phyloP scores from a whole-genome alignment of 257 asterid genomes.

The Nicotiana sylvestris region DNA sequence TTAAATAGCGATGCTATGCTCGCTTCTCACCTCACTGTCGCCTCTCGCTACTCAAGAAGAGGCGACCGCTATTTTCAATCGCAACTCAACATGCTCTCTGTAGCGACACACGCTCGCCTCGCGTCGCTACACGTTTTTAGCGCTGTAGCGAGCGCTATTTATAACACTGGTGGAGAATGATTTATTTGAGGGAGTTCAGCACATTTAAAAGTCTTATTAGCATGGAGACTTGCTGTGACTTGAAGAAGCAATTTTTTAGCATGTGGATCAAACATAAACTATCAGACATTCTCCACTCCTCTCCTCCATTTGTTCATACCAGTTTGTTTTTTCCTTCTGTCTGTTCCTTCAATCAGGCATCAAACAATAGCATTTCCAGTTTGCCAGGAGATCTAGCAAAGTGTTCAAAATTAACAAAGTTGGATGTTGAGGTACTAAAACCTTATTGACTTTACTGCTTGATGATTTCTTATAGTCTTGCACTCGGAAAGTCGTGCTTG shows the following conservation, averaged over 20 bases:
- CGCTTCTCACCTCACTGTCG: too few relatives aligned
- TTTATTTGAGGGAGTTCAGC: not conserved
- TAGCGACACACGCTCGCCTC: too few relatives aligned
- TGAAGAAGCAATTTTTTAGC: not conserved
- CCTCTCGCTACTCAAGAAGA: too few relatives aligned
- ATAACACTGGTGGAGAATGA: not conserved
- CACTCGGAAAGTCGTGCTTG: constrained; percentile 4
- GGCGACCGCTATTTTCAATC: too few relatives aligned
- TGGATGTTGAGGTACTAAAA: constrained; percentile 71
- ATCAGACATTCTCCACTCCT: not conserved
- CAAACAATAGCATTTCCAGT: constrained; percentile 74
- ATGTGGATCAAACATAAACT: not conserved
- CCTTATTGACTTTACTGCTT: constrained; percentile 9
- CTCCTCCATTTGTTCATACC: not conserved
- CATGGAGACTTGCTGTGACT: not conserved
- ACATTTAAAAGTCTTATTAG: not conserved
- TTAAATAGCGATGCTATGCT: too few relatives aligned
- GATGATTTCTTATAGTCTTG: constrained; percentile 14
- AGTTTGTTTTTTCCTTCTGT: not conserved
- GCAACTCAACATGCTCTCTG: too few relatives aligned
- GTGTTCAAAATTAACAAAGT: constrained; percentile 68
- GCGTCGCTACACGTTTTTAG: too few relatives aligned
- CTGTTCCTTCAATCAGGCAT: constrained; percentile 54
- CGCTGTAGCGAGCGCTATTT: too few relatives aligned
- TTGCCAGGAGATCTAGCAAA: constrained; percentile 82